These are phyloP conservation scores for Mycocentrospora acerina DNA, from an alignment of 2,329 filamentous ascomycete genomes.

Conservation along the genomic window DNA sequence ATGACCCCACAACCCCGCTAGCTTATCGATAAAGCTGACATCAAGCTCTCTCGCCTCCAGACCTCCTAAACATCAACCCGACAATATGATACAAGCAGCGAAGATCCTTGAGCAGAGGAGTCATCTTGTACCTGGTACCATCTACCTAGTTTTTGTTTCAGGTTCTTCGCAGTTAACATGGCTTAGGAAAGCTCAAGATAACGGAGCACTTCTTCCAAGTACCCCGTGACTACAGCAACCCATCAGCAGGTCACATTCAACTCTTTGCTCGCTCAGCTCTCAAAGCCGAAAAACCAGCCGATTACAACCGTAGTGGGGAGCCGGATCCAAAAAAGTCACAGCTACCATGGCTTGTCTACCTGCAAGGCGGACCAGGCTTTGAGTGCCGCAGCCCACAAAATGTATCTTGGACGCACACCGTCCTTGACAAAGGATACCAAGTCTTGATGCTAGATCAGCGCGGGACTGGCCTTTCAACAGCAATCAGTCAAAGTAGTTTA, in stretches of 20 bases:
- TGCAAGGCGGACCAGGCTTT: slow-evolving; percentile 85
- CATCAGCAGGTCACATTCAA: slow-evolving; percentile 61
- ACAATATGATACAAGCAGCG: slow-evolving; percentile 45
- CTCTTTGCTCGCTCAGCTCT: slow-evolving; percentile 77
- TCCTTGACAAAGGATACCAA: slow-evolving; percentile 81
- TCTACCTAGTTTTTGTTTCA: neutral
- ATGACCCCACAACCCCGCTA: neutral
- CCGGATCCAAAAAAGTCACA: slow-evolving; percentile 49
- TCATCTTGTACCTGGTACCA: slow-evolving; percentile 47
- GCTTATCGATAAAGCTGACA: slow-evolving; percentile 23
- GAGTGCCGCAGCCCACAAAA: slow-evolving; percentile 75
- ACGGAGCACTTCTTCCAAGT: slow-evolving; percentile 87
- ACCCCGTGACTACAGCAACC: slow-evolving; percentile 73
- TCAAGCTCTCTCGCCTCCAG: slow-evolving; percentile 14
- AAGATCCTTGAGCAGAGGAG: slow-evolving; percentile 50
- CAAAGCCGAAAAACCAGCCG: slow-evolving; percentile 65
- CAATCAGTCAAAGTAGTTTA: slow-evolving; percentile 73
- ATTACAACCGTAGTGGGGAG: slow-evolving; percentile 51
- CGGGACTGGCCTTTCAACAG: slow-evolving; percentile 81
- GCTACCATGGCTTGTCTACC: slow-evolving; percentile 66
- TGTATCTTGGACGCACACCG: slow-evolving; percentile 66
- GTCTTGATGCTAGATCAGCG: slow-evolving; percentile 84
- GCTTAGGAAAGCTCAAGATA: slow-evolving; percentile 70
- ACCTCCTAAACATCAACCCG: slow-evolving; percentile 2
- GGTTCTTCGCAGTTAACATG: slow-evolving; percentile 2